Evolutionary conservation across 495 filamentous ascomycete species (phyloP).

Genomic region (Penicillium herquei): DNA sequence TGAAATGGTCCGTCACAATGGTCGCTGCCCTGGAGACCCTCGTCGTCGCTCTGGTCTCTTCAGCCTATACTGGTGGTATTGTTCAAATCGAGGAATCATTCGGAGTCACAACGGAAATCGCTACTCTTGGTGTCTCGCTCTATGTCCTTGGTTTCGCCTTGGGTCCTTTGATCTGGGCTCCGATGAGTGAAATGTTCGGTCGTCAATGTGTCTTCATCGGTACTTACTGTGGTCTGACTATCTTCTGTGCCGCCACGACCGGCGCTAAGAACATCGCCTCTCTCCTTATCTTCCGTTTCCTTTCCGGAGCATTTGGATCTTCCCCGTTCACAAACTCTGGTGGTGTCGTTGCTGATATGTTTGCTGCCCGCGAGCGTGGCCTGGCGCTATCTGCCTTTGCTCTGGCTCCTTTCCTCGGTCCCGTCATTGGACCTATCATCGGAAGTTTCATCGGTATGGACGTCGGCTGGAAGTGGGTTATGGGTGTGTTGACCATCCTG

Average conservation of each 20-base stretch:
- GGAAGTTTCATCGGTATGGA: slow-evolving; percentile 55
- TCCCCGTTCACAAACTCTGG: slow-evolving; percentile 66
- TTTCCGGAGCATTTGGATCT: slow-evolving; percentile 69
- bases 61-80: slow-evolving; percentile 67
- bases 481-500: slow-evolving; percentile 47
- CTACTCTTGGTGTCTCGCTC: slow-evolving; percentile 49
- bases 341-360: slow-evolving; percentile 70
- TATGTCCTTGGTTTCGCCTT: slow-evolving; percentile 54
- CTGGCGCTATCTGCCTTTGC: slow-evolving; percentile 59
- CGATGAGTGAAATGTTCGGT: slow-evolving; percentile 64
- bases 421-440: slow-evolving; percentile 52
- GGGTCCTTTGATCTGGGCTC: slow-evolving; percentile 58
- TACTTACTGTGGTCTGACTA: slow-evolving; percentile 58
- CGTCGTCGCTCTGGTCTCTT: slow-evolving; percentile 66
- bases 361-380: slow-evolving; percentile 55
- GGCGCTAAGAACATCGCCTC: slow-evolving; percentile 57
- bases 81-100: slow-evolving; percentile 49
- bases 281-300: slow-evolving; percentile 66
- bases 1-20: slow-evolving; percentile 66
- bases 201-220: slow-evolving; percentile 63
- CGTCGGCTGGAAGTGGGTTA: slow-evolving; percentile 62
- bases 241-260: slow-evolving; percentile 62
- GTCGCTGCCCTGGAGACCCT: slow-evolving; percentile 65
- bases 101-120: slow-evolving; percentile 42
- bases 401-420: slow-evolving; percentile 62